Evolutionary conservation across 1,284 basidiomycete species (phyloP), one percentile per base, ranked within the genome.

Genomic region (Trametes polyzona): DNA sequence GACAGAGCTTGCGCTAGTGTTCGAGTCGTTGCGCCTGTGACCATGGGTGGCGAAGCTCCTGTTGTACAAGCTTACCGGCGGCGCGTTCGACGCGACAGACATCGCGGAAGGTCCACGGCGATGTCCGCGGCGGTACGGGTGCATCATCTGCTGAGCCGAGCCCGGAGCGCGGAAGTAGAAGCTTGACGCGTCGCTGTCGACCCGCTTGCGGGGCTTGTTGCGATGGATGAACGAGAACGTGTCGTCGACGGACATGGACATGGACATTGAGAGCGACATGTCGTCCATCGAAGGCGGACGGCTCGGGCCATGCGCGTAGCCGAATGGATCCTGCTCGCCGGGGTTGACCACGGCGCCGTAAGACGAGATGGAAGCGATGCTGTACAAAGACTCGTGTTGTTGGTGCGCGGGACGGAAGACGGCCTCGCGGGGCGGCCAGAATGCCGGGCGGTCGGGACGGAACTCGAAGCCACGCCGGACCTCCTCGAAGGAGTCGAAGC

Each of bases 361-460:
- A 0, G 89, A 93, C 0, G 91, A 94, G 23, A 94, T 83, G 0
- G 91, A 93, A 0, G 89, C 85, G 46, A 94, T 86, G 67, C 90
- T 93, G 70, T 88, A 81, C 8, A 84, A 64, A 0, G 92, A 93
- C 42, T 88, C 84, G 10, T 82, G 80, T 43, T 74, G 76, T 27
- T 74, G 71, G 50, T 84, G 80, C 33, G 72, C 74, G 14, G 58
- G 68, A 33, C 70, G 66, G 35, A 72, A 67, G 40, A 65, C 64
- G 16, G 76, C 69, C 2, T 68, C 71, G 19, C 76, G 69, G 11
- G 82, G 80, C 1, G 87, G 86, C 66, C 90, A 90, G 69, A 89
- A 90, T 1, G 79, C 73, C 5, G 84, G 83, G 0, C 84, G 79
- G 43, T 78, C 74, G n/a, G 79, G 74, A 26, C 76, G 76, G 69